Evolutionary conservation across 441 rosid genomes (phyloP).

Genomic region (Dalechampia spathulata): DNA sequence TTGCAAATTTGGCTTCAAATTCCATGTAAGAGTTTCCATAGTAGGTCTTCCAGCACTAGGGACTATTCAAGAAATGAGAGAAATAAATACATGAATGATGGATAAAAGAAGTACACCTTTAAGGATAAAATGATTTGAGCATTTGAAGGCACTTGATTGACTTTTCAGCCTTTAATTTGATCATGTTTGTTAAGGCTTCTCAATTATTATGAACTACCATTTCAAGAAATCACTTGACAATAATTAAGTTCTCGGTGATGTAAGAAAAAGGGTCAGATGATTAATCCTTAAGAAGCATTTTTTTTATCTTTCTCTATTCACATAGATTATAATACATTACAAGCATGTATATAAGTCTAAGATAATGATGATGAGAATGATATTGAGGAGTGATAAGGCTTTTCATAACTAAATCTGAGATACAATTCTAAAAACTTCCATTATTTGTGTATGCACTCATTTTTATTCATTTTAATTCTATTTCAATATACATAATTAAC

Average conservation of each 20-base stretch:
- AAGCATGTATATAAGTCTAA: no score
- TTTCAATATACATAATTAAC: no score
- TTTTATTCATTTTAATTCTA: no score
- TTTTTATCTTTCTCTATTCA: neutral
- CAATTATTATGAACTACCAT: conserved; percentile 1
- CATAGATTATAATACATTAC: neutral
- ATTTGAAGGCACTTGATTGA: neutral
- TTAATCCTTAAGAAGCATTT: neutral
- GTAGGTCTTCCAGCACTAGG: conserved; percentile 45
- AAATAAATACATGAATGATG: conserved; percentile 10
- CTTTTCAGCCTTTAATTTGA: neutral
- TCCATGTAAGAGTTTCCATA: conserved; percentile 64
- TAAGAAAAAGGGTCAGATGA: neutral
- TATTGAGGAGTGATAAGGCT: neutral
- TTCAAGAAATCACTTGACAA: neutral
- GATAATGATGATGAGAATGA: neutral
- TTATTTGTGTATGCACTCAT: no score
- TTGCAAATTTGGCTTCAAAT: conserved; percentile 89
- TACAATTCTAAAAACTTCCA: no score
- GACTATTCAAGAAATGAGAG: conserved; percentile 22
- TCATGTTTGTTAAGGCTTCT: neutral
- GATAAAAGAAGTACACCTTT: neutral
- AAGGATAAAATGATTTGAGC: neutral
- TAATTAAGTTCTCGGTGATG: neutral
- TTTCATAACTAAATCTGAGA: neutral